Percentiles rank a stretch among this genome's conserved stretches.
Evolutionary conservation across 306 rosid species (phyloP).

Genomic region (Prunus campanulata): DNA sequence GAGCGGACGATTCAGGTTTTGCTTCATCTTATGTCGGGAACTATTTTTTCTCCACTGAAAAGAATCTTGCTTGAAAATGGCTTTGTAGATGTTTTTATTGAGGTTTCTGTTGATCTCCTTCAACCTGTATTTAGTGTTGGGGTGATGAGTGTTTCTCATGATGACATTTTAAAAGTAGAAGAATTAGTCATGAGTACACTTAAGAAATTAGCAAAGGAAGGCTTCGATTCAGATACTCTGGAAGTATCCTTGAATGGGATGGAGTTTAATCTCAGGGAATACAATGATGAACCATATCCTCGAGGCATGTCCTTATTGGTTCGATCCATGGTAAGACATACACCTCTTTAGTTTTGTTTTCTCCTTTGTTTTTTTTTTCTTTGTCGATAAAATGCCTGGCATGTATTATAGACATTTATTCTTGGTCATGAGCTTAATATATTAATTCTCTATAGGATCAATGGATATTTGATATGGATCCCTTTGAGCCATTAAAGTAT

Average conservation of each 20-base stretch:
- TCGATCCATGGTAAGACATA: conserved; percentile 76
- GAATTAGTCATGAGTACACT: conserved; percentile 63
- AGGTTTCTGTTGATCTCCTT: conserved; percentile 92
- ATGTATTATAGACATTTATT: neutral
- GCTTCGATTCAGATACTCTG: conserved; percentile 79
- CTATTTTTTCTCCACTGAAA: conserved; percentile 92
- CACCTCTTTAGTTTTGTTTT: conserved; percentile 11
- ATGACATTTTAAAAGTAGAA: conserved; percentile 79
- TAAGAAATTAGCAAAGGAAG: conserved; percentile 72
- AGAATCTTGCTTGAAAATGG: conserved; percentile 92
- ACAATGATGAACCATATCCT: conserved; percentile 95
- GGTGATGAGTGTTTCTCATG: conserved; percentile 76
- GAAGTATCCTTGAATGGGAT: conserved; percentile 99
- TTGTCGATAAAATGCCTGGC: neutral
- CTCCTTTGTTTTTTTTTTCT: neutral
- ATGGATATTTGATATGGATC: conserved; percentile 98
- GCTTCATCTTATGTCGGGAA: conserved; percentile 96
- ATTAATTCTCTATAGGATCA: conserved; percentile 55
- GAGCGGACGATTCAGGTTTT: conserved; percentile 72
- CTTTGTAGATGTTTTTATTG: conserved; percentile 92
- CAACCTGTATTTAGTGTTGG: conserved; percentile 96
- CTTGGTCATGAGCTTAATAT: conserved; percentile 10
- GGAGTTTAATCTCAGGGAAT: conserved; percentile 94
- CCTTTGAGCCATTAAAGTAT: conserved; percentile 88
- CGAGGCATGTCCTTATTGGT: conserved; percentile 95